Percentiles rank a stretch among this genome's conserved stretches.
Evolutionary conservation across 2,329 filamentous ascomycete species (phyloP).

Genomic region (Lachnellula occidentalis): DNA sequence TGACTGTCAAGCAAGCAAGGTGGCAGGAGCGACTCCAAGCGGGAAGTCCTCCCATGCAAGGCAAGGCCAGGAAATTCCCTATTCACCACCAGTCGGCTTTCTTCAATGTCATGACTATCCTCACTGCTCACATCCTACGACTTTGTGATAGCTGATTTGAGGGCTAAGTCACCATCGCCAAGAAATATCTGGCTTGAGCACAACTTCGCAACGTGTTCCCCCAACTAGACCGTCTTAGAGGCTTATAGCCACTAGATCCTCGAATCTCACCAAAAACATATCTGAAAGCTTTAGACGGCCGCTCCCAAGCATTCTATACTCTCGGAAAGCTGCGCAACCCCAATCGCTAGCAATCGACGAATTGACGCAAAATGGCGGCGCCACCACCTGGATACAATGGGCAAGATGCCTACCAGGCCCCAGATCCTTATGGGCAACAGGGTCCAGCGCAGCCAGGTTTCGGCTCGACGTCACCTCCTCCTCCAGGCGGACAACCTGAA

Average conservation of each 20-base stretch:
- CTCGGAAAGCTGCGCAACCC: not conserved
- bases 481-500: conserved; percentile 30
- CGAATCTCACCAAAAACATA: conserved; percentile 9
- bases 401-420: conserved; percentile 34
- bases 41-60: not conserved
- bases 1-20: not conserved
- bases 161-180: conserved; percentile 4
- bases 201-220: conserved; percentile 28
- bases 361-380: conserved; percentile 38
- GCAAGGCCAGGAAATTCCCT: conserved; percentile 11
- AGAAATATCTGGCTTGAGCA: conserved; percentile 5
- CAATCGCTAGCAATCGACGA: not conserved
- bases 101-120: conserved; percentile 20
- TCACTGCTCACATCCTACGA: conserved; percentile 4
- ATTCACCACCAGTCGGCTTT: not conserved
- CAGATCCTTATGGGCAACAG: conserved; percentile 43
- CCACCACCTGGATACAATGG: conserved; percentile 47
- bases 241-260: conserved; percentile 11
- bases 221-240: conserved; percentile 13
- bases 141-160: conserved; percentile 10
- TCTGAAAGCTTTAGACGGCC: not conserved
- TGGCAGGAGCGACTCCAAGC: no score
- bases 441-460: conserved; percentile 33
- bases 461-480: conserved; percentile 23
- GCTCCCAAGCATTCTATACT: conserved; percentile 7